phyloP scores from a whole-genome alignment of 1,139 yeast species.

The Komagataea norvegica region DNA sequence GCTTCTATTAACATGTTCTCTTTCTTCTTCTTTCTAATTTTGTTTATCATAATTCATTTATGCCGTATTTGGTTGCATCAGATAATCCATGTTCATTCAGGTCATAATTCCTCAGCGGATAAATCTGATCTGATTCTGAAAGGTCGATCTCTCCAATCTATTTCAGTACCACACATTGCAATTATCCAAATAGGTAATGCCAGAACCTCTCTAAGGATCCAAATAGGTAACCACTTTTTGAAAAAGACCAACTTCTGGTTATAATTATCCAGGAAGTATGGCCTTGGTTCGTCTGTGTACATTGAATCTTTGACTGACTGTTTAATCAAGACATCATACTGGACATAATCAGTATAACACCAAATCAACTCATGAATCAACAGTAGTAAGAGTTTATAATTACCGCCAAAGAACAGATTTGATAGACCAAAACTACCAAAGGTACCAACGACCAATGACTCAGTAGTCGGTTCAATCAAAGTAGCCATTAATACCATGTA shows the following conservation, averaged over 20 bases:
- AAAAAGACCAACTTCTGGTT: conserved; percentile 33
- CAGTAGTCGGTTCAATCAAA: conserved; percentile 81
- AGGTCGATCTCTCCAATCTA: conserved; percentile 81
- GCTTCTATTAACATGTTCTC: background rate
- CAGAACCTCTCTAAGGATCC: conserved; percentile 66
- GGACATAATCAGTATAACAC: conserved; percentile 60
- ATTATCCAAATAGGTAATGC: conserved; percentile 83
- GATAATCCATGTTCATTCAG: no score
- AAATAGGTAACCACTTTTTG: conserved; percentile 41
- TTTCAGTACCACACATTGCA: conserved; percentile 74
- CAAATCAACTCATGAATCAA: conserved; percentile 55
- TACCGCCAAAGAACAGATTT: conserved; percentile 36
- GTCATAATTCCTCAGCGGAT: conserved; percentile 59
- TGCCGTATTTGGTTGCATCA: background rate
- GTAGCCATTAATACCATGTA: conserved; percentile 89
- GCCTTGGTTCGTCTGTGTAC: conserved; percentile 18
- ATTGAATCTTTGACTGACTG: conserved; percentile 29
- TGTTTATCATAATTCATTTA: no score
- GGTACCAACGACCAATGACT: conserved; percentile 61
- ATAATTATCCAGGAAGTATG: conserved; percentile 22
- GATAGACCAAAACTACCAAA: conserved; percentile 62
- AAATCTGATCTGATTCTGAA: conserved; percentile 69
- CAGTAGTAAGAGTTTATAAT: conserved; percentile 33
- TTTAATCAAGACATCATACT: conserved; percentile 44
- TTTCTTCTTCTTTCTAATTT: background rate